Conservation (phyloP, 257 asterid genomes). For the Rhazya stricta region DNA sequence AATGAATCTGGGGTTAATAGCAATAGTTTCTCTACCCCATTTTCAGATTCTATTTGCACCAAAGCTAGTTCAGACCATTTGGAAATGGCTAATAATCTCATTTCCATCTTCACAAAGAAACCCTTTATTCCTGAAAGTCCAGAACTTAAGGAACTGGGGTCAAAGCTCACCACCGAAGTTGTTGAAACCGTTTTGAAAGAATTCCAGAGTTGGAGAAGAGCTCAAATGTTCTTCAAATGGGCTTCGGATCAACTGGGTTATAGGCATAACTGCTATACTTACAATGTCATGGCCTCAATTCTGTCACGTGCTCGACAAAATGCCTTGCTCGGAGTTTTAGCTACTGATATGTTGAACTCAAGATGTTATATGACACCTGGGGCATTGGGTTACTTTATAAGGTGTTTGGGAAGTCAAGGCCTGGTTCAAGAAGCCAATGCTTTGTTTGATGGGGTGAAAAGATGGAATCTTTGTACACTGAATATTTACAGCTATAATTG, state of each 20-base stretch:
- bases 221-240: constrained; percentile 67
- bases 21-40: neutral
- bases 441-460: constrained; percentile 66
- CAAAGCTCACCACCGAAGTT: constrained; percentile 50
- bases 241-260: constrained; percentile 59
- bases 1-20: neutral
- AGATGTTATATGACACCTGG: constrained; percentile 64
- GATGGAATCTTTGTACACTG: constrained; percentile 42
- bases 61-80: constrained; percentile 9
- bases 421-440: constrained; percentile 65
- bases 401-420: constrained; percentile 76
- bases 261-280: constrained; percentile 59
- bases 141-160: constrained; percentile 50
- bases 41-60: constrained; percentile 17
- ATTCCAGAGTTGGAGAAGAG: constrained; percentile 56
- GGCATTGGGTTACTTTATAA: constrained; percentile 72
- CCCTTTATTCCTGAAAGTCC: constrained; percentile 45
- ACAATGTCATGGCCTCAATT: constrained; percentile 62
- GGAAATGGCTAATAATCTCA: constrained; percentile 29
- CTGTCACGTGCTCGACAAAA: constrained; percentile 86
- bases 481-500: constrained; percentile 66
- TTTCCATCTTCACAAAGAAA: constrained; percentile 47
- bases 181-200: constrained; percentile 67
- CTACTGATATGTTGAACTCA: constrained; percentile 32
- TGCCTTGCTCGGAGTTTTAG: constrained; percentile 52